These are phyloP conservation scores for Cystofilobasidium bisporidii DNA, from an alignment of 768 basidiomycete genomes.

Conservation along the genomic window DNA sequence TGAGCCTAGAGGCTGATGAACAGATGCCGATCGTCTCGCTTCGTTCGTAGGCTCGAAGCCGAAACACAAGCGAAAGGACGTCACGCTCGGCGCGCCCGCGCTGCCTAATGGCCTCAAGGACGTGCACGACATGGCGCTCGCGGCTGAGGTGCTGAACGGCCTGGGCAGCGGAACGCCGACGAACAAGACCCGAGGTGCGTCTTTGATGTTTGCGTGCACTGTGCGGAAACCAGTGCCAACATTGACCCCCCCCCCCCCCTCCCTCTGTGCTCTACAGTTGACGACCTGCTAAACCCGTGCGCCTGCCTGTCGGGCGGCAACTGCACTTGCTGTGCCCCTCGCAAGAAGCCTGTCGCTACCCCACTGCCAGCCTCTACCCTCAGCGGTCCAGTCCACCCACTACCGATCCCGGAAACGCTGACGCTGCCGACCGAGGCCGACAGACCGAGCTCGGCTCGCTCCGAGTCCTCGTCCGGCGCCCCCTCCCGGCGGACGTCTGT, in stretches of 20 bases:
- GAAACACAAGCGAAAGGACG: slow-evolving; percentile 22
- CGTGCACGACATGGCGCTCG: slow-evolving; percentile 15
- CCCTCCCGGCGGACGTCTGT: slow-evolving; percentile 24
- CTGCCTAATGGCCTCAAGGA: slow-evolving; percentile 28
- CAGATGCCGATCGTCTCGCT: too few species aligned
- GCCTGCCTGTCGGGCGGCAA: slow-evolving; percentile 21
- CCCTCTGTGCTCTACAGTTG: neutral
- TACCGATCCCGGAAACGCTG: neutral
- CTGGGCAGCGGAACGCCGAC: neutral
- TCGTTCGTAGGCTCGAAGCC: neutral
- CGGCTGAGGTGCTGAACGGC: slow-evolving; percentile 17
- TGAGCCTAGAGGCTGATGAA: too few species aligned
- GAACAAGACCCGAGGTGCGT: neutral
- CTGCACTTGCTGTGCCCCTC: slow-evolving; percentile 22
- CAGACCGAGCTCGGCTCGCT: neutral
- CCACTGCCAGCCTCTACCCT: neutral
- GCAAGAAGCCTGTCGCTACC: neutral
- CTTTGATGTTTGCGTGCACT: too few species aligned
- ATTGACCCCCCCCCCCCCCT: too few species aligned
- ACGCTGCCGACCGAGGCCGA: neutral
- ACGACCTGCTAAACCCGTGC: slow-evolving; percentile 22
- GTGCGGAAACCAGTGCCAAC: too few species aligned
- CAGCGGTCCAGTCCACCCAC: slow-evolving; percentile 7
- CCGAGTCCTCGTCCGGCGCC: neutral
- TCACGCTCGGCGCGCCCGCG: slow-evolving; percentile 7